Conservation (phyloP, 768 basidiomycete genomes). For the Suillus ampliporus region DNA sequence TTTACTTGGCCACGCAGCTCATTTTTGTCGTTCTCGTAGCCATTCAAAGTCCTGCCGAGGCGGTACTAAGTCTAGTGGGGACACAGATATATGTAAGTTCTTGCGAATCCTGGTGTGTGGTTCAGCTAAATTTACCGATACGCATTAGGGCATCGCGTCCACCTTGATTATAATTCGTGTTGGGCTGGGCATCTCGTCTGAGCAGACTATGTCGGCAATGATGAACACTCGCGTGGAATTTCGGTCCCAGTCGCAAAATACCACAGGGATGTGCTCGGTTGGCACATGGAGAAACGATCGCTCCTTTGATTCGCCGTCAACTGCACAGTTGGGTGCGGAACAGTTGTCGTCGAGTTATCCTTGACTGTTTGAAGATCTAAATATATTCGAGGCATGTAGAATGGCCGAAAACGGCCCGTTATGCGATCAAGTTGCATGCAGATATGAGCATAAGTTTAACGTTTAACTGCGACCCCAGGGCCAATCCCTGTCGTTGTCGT, state of each 20-base stretch:
- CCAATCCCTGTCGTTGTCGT: no score
- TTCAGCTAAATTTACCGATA: not conserved
- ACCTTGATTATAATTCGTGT: conserved; percentile 28
- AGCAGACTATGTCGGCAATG: conserved; percentile 2
- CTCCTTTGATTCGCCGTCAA: not conserved
- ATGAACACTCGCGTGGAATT: not conserved
- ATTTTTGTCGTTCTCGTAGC: conserved; percentile 38
- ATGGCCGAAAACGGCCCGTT: no score
- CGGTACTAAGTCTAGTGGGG: conserved; percentile 28
- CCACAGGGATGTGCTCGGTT: not conserved
- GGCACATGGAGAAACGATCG: not conserved
- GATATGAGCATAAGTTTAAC: no score
- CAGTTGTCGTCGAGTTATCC: not conserved
- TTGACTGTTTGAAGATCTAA: not conserved
- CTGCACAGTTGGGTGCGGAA: no score
- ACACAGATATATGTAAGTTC: conserved; percentile 37
- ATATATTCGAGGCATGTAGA: not conserved
- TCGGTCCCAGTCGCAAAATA: not conserved
- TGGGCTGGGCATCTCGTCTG: conserved; percentile 19
- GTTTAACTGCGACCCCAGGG: no score
- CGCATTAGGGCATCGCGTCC: conserved; percentile 19
- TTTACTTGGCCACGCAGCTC: conserved; percentile 38
- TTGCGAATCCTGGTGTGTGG: not conserved
- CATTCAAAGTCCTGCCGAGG: conserved; percentile 34
- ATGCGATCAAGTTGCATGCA: no score